Evolutionary conservation across 2,329 filamentous ascomycete species (phyloP).

Genomic region (Fusarium secorum): DNA sequence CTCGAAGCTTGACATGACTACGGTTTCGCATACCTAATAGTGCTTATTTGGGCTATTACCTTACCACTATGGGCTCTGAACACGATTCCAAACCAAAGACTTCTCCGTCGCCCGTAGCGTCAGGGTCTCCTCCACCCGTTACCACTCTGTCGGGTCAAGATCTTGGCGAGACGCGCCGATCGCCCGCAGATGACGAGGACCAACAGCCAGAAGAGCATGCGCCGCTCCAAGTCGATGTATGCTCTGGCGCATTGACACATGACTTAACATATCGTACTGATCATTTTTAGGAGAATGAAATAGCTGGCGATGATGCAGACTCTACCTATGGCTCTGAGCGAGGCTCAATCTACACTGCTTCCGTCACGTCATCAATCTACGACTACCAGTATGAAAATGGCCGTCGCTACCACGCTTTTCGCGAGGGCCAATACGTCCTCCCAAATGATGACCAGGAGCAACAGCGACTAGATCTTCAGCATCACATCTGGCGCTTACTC

Average conservation of each 20-base stretch:
- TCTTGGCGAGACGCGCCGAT: not conserved
- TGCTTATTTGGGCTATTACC: not conserved
- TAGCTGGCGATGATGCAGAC: conserved; percentile 41
- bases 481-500: conserved; percentile 45
- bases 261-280: not conserved
- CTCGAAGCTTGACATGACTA: not conserved
- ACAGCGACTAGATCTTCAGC: conserved; percentile 50
- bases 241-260: not conserved
- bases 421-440: conserved; percentile 41
- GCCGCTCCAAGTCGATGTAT: conserved; percentile 31
- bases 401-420: conserved; percentile 47
- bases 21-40: not conserved
- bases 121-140: conserved; percentile 1
- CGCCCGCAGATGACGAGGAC: not conserved
- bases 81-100: not conserved
- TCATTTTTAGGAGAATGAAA: conserved; percentile 17
- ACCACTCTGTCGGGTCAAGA: conserved; percentile 15
- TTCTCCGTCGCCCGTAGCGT: not conserved
- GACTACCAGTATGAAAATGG: conserved; percentile 50
- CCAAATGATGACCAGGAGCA: conserved; percentile 48
- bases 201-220: conserved; percentile 1
- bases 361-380: conserved; percentile 53
- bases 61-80: not conserved
- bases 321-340: conserved; percentile 48
- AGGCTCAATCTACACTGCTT: conserved; percentile 44